phyloP scores from a whole-genome alignment of 176 grass and related monocot genomes.

The Eremochloa ophiuroides region DNA sequence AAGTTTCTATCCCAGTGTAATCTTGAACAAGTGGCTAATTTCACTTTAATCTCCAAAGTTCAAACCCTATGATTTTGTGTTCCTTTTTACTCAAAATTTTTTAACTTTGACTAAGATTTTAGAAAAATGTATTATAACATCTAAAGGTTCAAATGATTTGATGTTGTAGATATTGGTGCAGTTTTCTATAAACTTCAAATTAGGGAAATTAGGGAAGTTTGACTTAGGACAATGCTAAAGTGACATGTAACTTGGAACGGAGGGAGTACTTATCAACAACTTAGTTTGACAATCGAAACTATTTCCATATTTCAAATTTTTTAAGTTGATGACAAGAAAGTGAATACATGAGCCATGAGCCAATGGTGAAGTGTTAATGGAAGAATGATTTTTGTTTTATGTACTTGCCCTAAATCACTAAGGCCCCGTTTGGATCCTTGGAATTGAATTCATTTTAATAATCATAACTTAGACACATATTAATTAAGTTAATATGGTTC shows the following conservation, averaged over 20 bases:
- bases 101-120: not conserved
- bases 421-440: too few relatives aligned
- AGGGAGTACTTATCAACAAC: too few relatives aligned
- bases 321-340: not conserved
- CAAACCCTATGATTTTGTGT: not conserved
- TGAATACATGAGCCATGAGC: not conserved
- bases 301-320: not conserved
- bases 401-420: not conserved
- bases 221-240: too few relatives aligned
- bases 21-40: not conserved
- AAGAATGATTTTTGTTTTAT: not conserved
- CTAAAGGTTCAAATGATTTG: not conserved
- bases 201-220: not conserved
- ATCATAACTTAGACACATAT: too few relatives aligned
- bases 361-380: not conserved
- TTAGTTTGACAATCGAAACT: not conserved
- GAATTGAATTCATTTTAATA: too few relatives aligned
- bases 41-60: not conserved
- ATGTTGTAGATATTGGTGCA: not conserved
- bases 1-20: not conserved
- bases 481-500: too few relatives aligned
- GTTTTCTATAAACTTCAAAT: not conserved
- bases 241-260: too few relatives aligned
- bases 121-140: not conserved
- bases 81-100: not conserved